Evolutionary conservation across 352 stramenopile genomes (phyloP).

Genomic region (Peronosclerospora sorghi): DNA sequence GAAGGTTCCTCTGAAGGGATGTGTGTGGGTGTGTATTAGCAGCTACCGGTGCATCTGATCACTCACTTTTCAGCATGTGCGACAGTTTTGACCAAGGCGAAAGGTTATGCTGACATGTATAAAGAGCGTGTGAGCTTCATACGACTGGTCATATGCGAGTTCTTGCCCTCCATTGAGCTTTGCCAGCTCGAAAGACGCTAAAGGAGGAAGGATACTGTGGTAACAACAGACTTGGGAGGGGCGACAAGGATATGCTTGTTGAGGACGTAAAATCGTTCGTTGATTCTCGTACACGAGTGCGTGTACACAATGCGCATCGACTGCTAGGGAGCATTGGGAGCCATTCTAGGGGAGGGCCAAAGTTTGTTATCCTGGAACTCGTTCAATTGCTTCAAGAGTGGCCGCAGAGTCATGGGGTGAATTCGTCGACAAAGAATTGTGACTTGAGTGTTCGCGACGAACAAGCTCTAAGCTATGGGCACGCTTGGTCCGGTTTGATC

Average conservation of each 20-base stretch:
- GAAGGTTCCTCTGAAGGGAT: constrained; percentile 12
- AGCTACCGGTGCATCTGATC: constrained; percentile 64
- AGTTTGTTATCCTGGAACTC: constrained; percentile 65
- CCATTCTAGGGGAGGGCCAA: constrained; percentile 66
- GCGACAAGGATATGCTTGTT: constrained; percentile 23
- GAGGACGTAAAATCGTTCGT: constrained; percentile 29
- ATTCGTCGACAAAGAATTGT: constrained; percentile 1
- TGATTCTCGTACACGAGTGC: constrained; percentile 30
- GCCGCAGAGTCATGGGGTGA: constrained; percentile 15
- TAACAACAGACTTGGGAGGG: constrained; percentile 14
- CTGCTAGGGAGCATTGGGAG: constrained; percentile 54
- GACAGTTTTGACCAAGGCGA: constrained; percentile 49
- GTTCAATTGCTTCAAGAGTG: constrained; percentile 60
- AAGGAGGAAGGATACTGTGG: constrained; percentile 44
- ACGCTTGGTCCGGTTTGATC: constrained; percentile 75
- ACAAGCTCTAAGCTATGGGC: constrained; percentile 54
- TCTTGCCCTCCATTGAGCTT: constrained; percentile 62
- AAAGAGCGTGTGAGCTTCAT: constrained; percentile 35
- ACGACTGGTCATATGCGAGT: constrained; percentile 44
- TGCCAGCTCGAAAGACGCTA: constrained; percentile 40
- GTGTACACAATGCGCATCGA: constrained; percentile 55
- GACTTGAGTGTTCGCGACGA: constrained; percentile 54
- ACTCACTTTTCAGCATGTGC: constrained; percentile 56
- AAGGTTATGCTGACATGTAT: constrained; percentile 14
- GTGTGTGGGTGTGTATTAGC: constrained; percentile 57